These are phyloP conservation scores for Aspergillus unguis DNA, from an alignment of 2,329 filamentous ascomycete genomes.

Conservation along the genomic window DNA sequence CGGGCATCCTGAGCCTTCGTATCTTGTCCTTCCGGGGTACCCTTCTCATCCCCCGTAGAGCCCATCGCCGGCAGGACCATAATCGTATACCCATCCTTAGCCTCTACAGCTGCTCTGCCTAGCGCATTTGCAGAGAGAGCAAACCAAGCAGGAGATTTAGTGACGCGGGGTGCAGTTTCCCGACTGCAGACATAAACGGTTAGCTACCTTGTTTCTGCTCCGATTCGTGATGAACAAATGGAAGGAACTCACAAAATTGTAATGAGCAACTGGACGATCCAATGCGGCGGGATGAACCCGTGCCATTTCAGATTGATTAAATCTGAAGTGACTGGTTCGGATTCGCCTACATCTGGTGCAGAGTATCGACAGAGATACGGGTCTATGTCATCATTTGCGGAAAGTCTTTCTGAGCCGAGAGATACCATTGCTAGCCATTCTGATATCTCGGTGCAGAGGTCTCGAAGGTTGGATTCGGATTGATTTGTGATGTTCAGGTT, in stretches of 20 bases:
- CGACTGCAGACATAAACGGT: slow-evolving; percentile 10
- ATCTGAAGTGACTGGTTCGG: slow-evolving; percentile 16
- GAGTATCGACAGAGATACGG: slow-evolving; percentile 45
- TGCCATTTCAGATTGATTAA: slow-evolving; percentile 43
- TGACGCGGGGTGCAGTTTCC: slow-evolving; percentile 15
- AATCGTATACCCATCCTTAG: slow-evolving; percentile 40
- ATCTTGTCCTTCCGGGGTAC: neutral
- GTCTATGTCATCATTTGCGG: slow-evolving; percentile 38
- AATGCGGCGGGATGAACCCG: slow-evolving; percentile 39
- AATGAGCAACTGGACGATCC: slow-evolving; percentile 39
- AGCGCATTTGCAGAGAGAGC: slow-evolving; percentile 32
- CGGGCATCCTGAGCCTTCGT: slow-evolving; percentile 6
- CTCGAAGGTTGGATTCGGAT: slow-evolving; percentile 53
- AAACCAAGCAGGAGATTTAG: slow-evolving; percentile 30
- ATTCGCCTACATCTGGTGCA: slow-evolving; percentile 32
- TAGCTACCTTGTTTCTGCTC: neutral
- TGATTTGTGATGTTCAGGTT: slow-evolving; percentile 24
- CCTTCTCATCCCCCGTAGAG: neutral
- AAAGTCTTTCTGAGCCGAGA: slow-evolving; percentile 40
- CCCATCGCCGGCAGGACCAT: slow-evolving; percentile 17
- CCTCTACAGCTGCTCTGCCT: slow-evolving; percentile 37
- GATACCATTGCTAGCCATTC: slow-evolving; percentile 63
- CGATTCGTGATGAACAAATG: neutral
- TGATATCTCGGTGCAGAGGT: slow-evolving; percentile 55
- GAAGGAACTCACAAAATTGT: slow-evolving; percentile 34